Percentiles rank a stretch among this genome's conserved stretches.
These are phyloP conservation scores for Trichoderma semiorbis DNA, from an alignment of 2,329 filamentous ascomycete genomes.

Conservation along the genomic window DNA sequence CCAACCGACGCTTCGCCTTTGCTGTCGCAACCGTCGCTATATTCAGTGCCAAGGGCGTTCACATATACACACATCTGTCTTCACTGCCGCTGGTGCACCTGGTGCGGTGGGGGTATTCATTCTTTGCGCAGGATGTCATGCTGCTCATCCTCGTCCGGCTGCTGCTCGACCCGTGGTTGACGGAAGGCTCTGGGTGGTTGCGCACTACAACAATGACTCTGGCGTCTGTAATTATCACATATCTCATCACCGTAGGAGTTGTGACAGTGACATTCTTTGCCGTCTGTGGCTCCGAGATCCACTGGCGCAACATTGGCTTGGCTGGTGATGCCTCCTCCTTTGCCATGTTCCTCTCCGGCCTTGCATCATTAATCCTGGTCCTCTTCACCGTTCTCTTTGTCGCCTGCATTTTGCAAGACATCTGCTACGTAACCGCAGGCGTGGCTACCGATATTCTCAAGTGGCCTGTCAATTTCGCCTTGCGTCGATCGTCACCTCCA, in stretches of 20 bases:
- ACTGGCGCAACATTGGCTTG: slow-evolving; percentile 29
- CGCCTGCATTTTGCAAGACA: slow-evolving; percentile 25
- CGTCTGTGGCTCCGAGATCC: slow-evolving; percentile 29
- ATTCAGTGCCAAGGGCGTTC: slow-evolving; percentile 24
- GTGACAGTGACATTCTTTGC: slow-evolving; percentile 32
- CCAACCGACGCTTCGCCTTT: slow-evolving; percentile 22
- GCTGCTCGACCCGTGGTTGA: slow-evolving; percentile 18
- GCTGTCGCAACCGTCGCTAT: slow-evolving; percentile 23
- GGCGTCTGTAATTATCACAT: slow-evolving; percentile 22
- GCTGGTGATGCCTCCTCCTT: slow-evolving; percentile 26
- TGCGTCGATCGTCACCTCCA: slow-evolving; percentile 10
- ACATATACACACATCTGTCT: slow-evolving; percentile 24
- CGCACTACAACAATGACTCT: background rate
- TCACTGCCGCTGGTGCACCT: slow-evolving; percentile 22
- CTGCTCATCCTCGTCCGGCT: slow-evolving; percentile 23
- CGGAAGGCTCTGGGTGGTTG: background rate
- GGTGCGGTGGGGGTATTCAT: slow-evolving; percentile 25
- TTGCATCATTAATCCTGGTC: slow-evolving; percentile 22
- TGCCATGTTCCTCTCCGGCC: slow-evolving; percentile 27
- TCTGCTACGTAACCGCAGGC: slow-evolving; percentile 22
- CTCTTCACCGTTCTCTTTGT: slow-evolving; percentile 18
- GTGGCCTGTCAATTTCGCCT: slow-evolving; percentile 20
- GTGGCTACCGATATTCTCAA: slow-evolving; percentile 23
- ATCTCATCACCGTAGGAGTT: slow-evolving; percentile 20
- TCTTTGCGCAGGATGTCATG: slow-evolving; percentile 26